Evolutionary conservation across 2,329 filamentous ascomycete genomes (phyloP).

Genomic region (Dothistroma pini): DNA sequence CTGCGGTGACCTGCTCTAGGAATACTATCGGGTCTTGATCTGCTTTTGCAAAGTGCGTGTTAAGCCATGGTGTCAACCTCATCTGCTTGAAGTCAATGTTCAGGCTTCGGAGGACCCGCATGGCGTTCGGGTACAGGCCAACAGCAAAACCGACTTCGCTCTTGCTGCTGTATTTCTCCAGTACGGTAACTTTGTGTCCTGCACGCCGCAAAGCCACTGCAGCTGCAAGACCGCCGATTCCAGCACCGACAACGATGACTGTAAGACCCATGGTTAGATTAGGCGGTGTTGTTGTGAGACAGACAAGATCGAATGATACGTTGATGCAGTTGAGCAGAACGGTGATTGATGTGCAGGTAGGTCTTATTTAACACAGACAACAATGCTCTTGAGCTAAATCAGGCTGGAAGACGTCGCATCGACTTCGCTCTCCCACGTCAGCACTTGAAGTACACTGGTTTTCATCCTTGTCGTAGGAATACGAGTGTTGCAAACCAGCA

Average conservation of each 20-base stretch:
- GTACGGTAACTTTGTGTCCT: conserved; percentile 53
- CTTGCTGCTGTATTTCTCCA: conserved; percentile 48
- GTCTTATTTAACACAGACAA: no score
- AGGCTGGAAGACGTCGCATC: no score
- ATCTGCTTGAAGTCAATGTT: conserved; percentile 1
- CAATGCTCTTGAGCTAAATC: no score
- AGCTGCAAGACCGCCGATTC: conserved; percentile 51
- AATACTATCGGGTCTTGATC: not conserved
- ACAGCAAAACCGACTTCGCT: conserved; percentile 32
- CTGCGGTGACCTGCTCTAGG: not conserved
- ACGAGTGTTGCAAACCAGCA: no score
- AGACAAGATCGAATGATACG: not conserved
- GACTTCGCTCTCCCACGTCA: no score
- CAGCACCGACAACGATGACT: conserved; percentile 55
- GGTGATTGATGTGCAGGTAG: no score
- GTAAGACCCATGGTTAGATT: conserved; percentile 25
- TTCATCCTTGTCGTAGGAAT: no score
- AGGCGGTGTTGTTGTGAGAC: no score
- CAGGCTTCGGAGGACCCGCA: conserved; percentile 8
- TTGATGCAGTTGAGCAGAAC: not conserved
- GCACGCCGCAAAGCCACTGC: conserved; percentile 47
- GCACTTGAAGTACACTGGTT: no score
- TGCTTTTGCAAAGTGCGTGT: not conserved
- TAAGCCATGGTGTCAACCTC: not conserved
- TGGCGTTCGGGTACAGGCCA: conserved; percentile 13